Base-by-base conservation (phyloP, 2,329 filamentous ascomycete genomes). In the Lachnellula willkommii region DNA sequence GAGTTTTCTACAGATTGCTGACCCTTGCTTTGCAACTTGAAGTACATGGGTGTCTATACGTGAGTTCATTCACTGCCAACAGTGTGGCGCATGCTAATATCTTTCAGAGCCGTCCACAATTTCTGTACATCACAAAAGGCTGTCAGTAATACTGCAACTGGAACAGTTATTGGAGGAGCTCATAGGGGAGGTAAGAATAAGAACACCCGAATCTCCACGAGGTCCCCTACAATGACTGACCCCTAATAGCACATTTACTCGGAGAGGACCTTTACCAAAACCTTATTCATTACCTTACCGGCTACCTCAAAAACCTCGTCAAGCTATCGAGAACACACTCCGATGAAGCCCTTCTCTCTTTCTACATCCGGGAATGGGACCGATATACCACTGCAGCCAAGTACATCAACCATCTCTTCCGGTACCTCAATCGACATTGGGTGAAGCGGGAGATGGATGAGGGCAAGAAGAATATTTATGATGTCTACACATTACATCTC, bases 121-220 rank as follows among this genome's bases (percentile, higher is more conserved):
- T 99, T 99, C 74, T 99, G 94, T 73, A 99, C 94, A 55, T 96
- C 94, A 24, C 94, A 97, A 73, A 97, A 97, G 72, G 90, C 90
- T 1, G 85, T 92, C 46, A 81, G 83, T n/a, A 78, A 82, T 52
- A 74, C 73, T 14, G 70, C 69, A 24, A 60, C 64, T 63, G 73
- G 71, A 28, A 22, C 12, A n/a, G 69, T 69, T 62, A 73, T 79
- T 37, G 77, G 77, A 40, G 76, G 74, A 35, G 81, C 82, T 61
- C 87, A 90, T 71, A 79, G 88, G 60, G 91, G 91, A 72, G 89
- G 89, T 85, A 76, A 47, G 71, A 63, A 43, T 24, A 52, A 50
- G 57, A 9, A 55, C 50, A 36, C 51, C 36, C 48, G 40, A 37
- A 49, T 57, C 53, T 59, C 52, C 52, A 54, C 14, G 60, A 39